Evolutionary conservation across 2,329 filamentous ascomycete genomes (phyloP), one percentile per base, ranked within the genome.

Genomic region (Colletotrichum aenigma): DNA sequence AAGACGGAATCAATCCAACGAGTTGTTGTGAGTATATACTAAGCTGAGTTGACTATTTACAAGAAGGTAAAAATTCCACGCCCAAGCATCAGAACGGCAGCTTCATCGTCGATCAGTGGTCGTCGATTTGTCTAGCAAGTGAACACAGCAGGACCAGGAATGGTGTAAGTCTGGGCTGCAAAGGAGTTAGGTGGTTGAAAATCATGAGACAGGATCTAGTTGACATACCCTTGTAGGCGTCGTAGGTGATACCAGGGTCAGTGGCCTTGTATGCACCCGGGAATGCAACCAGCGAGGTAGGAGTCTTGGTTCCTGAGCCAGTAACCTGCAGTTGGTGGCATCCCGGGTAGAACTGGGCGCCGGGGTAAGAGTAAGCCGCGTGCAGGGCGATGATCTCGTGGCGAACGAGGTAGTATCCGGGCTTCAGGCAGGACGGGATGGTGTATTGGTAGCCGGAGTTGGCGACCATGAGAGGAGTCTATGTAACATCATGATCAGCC

Each of bases 361-460:
- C 90, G 0, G 89, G 89, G 78, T 90, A 90, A 7, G 80, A 60
- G 71, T 82, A 86, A 18, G 84, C 85, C 4, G 88, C 78, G 81
- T 91, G 89, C 66, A 91, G 85, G 5, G 89, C 90, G 75, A 91
- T 88, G 79, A 90, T 87, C 81, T 91, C 90, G 78, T 91, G 90
- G 65, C 90, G 88, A 28, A 91, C 89, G 70, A 91, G 87, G 81
- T 91, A 91, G 85, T 89, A 89, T 3, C 90, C 90, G 0, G 86
- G 82, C 58, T 86, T 83, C 52, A 91, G 84, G 82, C 88, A 90
- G 16, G 83, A 83, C 6, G 90, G 90, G 77, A 91, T 88, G n/a
- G 86, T 89, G 84, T 91, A 91, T 58, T 83, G 83, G 75, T 87
- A 85, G 5, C 85, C 84, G 3, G 82, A 79, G 76, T 86, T 87